Base-by-base conservation (phyloP, 1,284 basidiomycete genomes). In the Austroboletus novae-zelandiae region DNA sequence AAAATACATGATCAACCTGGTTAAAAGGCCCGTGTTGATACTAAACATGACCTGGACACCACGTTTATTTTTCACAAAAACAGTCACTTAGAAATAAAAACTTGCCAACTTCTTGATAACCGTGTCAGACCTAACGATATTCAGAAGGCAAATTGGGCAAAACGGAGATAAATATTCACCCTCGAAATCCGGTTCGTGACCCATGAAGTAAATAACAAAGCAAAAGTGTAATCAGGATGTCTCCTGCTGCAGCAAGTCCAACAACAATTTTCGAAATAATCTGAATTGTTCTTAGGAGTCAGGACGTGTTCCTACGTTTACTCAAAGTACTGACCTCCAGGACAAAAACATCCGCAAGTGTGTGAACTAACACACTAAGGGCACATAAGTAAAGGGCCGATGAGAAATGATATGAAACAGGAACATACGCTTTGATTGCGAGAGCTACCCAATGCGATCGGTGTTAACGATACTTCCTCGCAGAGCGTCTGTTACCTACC, bases 141-240 rank as follows among this genome's bases (percentile, higher is more conserved):
- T 59, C 10, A 48, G 30, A 39, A 42, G 5, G 14, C 9, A 41
- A 10, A 1, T 1, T 6, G 35, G 13, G 30, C 25, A 27, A 27
- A 23, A 37, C 3, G n/a, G 5, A 18, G n/a, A 36, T 4, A 30
- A 27, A 27, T 9, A 52, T 58, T 53, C 45, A 74, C 80, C 71
- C 74, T 20, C 68, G 66, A 64, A 83, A 82, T 8, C 80, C 80
- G 9, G 81, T 83, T 32, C 81, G 71, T 2, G 79, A 80, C 11
- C 58, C 64, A 50, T 77, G 76, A 17, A 85, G 70, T 40, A 84
- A 65, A 4, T 59, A 67, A 59, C 78, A 81, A 29, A 85, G 72
- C 18, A 72, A 68, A 10, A 59, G 61, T 0, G 83, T 78, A 40
- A 85, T 83, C 30, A 80, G 57, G 10, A 81, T 67, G 48, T 85